These are phyloP conservation scores for Flaveria trinervia DNA, from an alignment of 129 eudicot genomes.

Conservation along the genomic window DNA sequence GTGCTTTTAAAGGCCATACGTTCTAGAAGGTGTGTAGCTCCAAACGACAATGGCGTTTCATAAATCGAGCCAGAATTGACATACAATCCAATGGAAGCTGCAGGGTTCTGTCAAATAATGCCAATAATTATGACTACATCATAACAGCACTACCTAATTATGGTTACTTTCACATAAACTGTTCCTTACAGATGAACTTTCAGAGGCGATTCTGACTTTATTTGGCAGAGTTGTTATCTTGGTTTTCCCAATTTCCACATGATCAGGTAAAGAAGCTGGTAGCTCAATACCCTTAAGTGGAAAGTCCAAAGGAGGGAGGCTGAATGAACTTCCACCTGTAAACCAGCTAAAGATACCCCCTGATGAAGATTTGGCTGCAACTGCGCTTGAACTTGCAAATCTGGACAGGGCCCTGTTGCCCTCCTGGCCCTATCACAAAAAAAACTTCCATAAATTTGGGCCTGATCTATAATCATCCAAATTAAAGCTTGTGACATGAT, in stretches of 20 bases:
- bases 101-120: slow-evolving; percentile 59
- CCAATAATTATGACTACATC: slow-evolving; percentile 9
- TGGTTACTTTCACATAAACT: not conserved
- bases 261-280: slow-evolving; percentile 75
- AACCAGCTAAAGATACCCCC: slow-evolving; percentile 81
- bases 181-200: slow-evolving; percentile 61
- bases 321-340: slow-evolving; percentile 60
- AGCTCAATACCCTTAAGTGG: slow-evolving; percentile 70
- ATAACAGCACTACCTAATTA: not conserved
- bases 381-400: slow-evolving; percentile 78
- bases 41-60: slow-evolving; percentile 65
- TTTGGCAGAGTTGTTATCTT: slow-evolving; percentile 74
- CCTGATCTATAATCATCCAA: not conserved
- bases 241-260: slow-evolving; percentile 71
- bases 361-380: slow-evolving; percentile 64
- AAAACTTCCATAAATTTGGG: not conserved
- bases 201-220: slow-evolving; percentile 85
- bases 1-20: slow-evolving; percentile 94
- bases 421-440: slow-evolving; percentile 48
- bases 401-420: slow-evolving; percentile 53
- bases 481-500: not conserved
- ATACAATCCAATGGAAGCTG: slow-evolving; percentile 80
- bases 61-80: slow-evolving; percentile 86
- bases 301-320: slow-evolving; percentile 71
- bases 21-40: slow-evolving; percentile 84